phyloP scores from a whole-genome alignment of 768 basidiomycete genomes.

The Russula compacta region DNA sequence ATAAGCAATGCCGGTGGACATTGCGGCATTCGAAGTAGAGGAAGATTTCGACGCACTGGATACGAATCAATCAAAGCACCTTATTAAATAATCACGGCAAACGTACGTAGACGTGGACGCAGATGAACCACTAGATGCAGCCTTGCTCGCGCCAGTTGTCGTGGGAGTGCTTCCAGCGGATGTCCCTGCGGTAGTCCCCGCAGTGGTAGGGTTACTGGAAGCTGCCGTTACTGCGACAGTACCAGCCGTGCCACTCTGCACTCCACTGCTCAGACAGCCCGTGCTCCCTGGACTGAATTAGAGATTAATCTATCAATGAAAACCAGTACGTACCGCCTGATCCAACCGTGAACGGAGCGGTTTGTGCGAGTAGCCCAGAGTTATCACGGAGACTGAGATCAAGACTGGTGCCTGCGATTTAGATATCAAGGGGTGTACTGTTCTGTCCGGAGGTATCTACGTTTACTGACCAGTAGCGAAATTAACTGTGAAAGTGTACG shows the following conservation, averaged over 20 bases:
- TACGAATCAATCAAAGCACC: neutral
- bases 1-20: conserved; percentile 28
- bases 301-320: neutral
- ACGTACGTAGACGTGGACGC: neutral
- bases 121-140: no score
- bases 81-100: neutral
- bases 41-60: neutral
- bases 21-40: conserved; percentile 27
- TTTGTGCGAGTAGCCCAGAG: conserved; percentile 41
- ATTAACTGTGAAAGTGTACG: conserved; percentile 41
- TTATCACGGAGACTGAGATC: conserved; percentile 54
- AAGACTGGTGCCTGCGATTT: conserved; percentile 37
- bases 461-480: conserved; percentile 34
- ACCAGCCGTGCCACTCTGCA: neutral
- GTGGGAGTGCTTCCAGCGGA: neutral
- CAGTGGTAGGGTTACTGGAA: neutral
- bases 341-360: conserved; percentile 43
- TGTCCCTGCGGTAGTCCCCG: neutral
- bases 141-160: neutral
- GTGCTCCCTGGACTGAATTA: conserved; percentile 24
- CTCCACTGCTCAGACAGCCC: conserved; percentile 28
- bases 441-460: neutral
- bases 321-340: conserved; percentile 23
- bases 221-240: conserved; percentile 1
- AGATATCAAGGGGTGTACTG: neutral